These are phyloP conservation scores for Linum usitatissimum DNA, from an alignment of 345 rosid genomes.

Conservation along the genomic window DNA sequence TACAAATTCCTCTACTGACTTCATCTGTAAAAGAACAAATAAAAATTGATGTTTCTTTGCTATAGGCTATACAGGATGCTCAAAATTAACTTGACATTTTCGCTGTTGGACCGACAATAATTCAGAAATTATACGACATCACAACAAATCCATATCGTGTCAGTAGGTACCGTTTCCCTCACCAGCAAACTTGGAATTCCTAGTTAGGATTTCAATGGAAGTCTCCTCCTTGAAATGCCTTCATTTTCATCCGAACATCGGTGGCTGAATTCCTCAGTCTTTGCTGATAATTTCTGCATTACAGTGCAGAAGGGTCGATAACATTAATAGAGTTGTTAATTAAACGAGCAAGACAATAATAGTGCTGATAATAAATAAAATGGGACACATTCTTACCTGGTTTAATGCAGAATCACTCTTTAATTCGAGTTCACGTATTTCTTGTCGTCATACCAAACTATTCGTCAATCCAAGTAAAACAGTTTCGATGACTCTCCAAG, in stretches of 20 bases:
- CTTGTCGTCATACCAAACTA: conserved; percentile 55
- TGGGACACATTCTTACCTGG: conserved; percentile 25
- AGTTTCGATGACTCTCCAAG: conserved; percentile 44
- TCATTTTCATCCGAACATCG: conserved; percentile 17
- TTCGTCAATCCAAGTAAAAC: conserved; percentile 63
- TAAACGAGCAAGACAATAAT: not conserved
- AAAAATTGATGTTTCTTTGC: too few relatives aligned
- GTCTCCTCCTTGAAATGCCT: conserved; percentile 13
- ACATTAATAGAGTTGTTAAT: not conserved
- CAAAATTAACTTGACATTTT: too few relatives aligned
- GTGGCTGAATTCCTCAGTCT: conserved; percentile 15
- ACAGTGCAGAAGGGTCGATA: not conserved
- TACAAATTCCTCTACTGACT: too few relatives aligned
- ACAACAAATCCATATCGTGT: too few relatives aligned
- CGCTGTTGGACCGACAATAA: too few relatives aligned
- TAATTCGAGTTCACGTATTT: conserved; percentile 37
- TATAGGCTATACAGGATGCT: too few relatives aligned
- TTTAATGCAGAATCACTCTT: conserved; percentile 23
- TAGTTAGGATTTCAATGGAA: conserved; percentile 16
- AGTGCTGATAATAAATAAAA: not conserved
- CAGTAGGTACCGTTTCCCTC: too few relatives aligned
- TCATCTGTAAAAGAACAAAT: too few relatives aligned
- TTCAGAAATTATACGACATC: too few relatives aligned
- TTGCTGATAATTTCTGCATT: not conserved
- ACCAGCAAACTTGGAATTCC: conserved; percentile 10